A percentile compares a stretch with the other conserved stretches of the same genome.
phyloP scores from a whole-genome alignment of 2,329 filamentous ascomycete species.

The Cordyceps militaris region DNA sequence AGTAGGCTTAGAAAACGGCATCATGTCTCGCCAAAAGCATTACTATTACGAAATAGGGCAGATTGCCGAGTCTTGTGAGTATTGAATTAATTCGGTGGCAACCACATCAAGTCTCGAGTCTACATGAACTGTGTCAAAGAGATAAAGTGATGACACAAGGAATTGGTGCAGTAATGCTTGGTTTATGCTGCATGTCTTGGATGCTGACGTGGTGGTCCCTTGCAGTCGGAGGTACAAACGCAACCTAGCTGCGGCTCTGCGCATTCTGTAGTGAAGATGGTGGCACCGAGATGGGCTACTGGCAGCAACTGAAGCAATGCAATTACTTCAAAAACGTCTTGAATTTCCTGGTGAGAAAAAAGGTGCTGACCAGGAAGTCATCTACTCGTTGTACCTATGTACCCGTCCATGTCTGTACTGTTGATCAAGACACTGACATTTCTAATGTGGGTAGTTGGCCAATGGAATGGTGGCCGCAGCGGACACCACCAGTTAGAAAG shows the following conservation, averaged over 20 bases:
- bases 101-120: neutral
- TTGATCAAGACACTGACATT: too few species aligned
- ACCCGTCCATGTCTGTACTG: too few species aligned
- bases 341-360: too few species aligned
- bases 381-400: too few species aligned
- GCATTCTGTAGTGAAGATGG: neutral
- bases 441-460: too few species aligned
- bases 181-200: neutral
- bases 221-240: neutral
- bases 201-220: neutral
- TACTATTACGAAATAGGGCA: neutral
- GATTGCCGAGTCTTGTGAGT: neutral
- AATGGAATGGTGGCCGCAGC: too few species aligned
- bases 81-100: neutral
- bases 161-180: neutral
- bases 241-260: neutral
- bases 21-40: neutral
- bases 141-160: neutral
- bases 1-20: neutral
- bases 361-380: too few species aligned
- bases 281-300: too few species aligned
- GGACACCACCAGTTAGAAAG: too few species aligned
- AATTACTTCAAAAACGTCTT: too few species aligned
- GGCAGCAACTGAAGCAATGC: too few species aligned
- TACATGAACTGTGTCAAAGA: too few species aligned